Base-by-base conservation (phyloP, 164 flowering plant genomes). In the Taxillus chinensis region DNA sequence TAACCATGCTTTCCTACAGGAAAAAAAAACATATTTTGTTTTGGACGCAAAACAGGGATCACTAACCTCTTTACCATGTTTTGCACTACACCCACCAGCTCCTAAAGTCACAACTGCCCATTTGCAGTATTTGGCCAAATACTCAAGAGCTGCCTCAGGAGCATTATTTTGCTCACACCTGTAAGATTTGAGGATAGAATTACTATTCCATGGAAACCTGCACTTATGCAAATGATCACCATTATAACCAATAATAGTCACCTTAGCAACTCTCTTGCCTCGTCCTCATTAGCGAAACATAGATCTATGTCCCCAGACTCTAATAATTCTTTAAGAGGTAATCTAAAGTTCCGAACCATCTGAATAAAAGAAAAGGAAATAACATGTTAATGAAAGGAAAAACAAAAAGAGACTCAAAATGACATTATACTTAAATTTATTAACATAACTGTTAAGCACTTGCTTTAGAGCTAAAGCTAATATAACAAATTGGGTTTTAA, bases 261-360 rank as follows among this genome's bases (percentile, higher is more conserved):
- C 96, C 95, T 86, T 60, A 93, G 71, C 50, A 93, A 76, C 75
- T 90, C 98, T 55, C 70, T 68, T 59, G 98, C 97, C 79, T 93
- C 98, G 69, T 93, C 98, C 73, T 93, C 98, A 71, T 93, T 93
- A 60, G 98, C 96, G 76, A 93, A 90, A 74, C 98, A 93, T 43
- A 93, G 92, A 65, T 93, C 96, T 66, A 93, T 80, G 68, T 84
- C 67, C 67, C 97, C 90, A 3, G 90, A 82, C 72, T 86, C 78
- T 70, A 93, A 73, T 67, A 93, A 67, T 57, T 86, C 70, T 37
- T 83, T 70, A 62, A 93, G 96, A 51, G 80, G 84, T 40, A 61
- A 10, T 77, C 72, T 83, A 68, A 72, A 84, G 74, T 84, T 83
- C 55, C 98, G 79, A 53, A 93, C 95, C 98, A 93, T 93, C 98